Evolutionary conservation across 2,329 filamentous ascomycete genomes (phyloP).

Genomic region (Endoconidiophora polonica): DNA sequence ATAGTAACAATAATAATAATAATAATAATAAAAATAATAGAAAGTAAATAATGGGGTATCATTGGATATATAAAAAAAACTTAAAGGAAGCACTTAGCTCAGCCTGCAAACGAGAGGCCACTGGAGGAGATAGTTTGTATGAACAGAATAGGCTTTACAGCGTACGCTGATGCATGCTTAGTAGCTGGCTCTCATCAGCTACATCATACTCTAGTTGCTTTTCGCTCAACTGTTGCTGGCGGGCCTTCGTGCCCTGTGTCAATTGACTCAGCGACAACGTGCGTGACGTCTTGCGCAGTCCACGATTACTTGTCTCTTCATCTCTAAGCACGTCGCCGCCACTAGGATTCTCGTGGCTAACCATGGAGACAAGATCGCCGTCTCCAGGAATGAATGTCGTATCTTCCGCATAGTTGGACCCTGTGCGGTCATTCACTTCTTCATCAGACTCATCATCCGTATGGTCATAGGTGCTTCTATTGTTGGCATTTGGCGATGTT

Average conservation of each 20-base stretch:
- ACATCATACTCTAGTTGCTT: slow-evolving; percentile 13
- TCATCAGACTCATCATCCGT: slow-evolving; percentile 1
- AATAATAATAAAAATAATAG: neutral
- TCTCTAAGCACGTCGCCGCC: slow-evolving; percentile 16
- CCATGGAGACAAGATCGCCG: neutral
- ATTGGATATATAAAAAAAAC: neutral
- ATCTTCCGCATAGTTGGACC: slow-evolving; percentile 13
- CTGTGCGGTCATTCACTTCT: slow-evolving; percentile 22
- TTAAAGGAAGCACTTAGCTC: neutral
- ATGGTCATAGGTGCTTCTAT: neutral
- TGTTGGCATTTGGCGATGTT: neutral
- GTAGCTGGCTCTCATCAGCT: neutral
- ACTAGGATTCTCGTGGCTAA: slow-evolving; percentile 11
- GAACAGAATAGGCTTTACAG: neutral
- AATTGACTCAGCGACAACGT: slow-evolving; percentile 48
- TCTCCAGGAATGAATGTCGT: slow-evolving; percentile 10
- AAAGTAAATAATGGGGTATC: neutral
- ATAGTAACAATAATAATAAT: neutral
- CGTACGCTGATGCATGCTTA: too few species aligned
- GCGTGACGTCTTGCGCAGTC: slow-evolving; percentile 36
- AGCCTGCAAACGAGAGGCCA: neutral
- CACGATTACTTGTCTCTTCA: slow-evolving; percentile 13
- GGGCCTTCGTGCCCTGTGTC: slow-evolving; percentile 28
- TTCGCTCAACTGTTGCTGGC: neutral
- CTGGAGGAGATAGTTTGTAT: neutral